Percentiles rank a stretch among this genome's conserved stretches.
Conservation (phyloP, 371 early-diverging fungal species). For the Umbelopsis sp. region DNA sequence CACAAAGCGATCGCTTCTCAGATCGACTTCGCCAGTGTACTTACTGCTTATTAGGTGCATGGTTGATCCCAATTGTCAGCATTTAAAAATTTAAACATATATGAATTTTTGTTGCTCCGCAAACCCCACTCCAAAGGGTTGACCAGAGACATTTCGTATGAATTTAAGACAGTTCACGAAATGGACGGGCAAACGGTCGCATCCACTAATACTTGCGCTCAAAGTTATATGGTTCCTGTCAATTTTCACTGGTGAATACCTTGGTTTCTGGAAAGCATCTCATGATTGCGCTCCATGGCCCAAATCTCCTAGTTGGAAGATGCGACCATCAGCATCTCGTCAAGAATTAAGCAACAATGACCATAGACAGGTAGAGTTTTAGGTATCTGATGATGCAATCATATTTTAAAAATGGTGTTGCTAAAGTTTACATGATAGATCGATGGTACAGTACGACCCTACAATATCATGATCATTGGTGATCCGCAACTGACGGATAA, state of each 20-base stretch:
- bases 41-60: too few species aligned
- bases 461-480: slow-evolving; percentile 64
- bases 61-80: too few species aligned
- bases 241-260: background rate
- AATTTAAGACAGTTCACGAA: slow-evolving; percentile 4
- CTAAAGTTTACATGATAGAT: background rate
- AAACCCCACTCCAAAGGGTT: background rate
- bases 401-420: background rate
- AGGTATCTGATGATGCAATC: background rate
- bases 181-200: slow-evolving; percentile 10
- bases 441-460: background rate
- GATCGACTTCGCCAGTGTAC: too few species aligned
- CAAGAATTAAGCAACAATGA: background rate
- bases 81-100: too few species aligned
- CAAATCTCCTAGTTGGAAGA: background rate
- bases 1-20: too few species aligned
- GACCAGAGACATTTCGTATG: background rate
- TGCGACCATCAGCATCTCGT: background rate
- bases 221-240: background rate
- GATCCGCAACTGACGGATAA: slow-evolving; percentile 95
- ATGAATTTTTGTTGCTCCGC: background rate
- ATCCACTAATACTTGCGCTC: background rate
- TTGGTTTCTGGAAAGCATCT: slow-evolving; percentile 10
- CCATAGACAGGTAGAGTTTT: background rate
- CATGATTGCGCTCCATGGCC: slow-evolving; percentile 4